A percentile compares a stretch with the other conserved stretches of the same genome.
Evolutionary conservation across 2,329 filamentous ascomycete species (phyloP).

Genomic region (Sarocladium oryzae): DNA sequence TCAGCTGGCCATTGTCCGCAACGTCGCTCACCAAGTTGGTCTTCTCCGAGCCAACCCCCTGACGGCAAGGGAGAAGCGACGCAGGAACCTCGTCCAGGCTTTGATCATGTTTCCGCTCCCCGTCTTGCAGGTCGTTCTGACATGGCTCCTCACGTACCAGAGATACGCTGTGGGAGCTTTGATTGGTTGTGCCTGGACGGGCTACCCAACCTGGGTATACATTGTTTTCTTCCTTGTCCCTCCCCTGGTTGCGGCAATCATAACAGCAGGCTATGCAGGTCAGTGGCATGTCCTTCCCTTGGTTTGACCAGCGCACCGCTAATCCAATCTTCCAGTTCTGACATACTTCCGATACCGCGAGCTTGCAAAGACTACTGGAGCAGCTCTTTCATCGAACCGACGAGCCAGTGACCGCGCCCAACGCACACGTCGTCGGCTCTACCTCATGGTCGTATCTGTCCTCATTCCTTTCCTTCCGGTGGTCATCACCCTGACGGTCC

Average conservation of each 20-base stretch:
- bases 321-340: slow-evolving; percentile 27
- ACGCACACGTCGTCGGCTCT: slow-evolving; percentile 45
- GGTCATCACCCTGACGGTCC: slow-evolving; percentile 30
- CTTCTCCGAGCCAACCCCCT: slow-evolving; percentile 34
- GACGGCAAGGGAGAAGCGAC: slow-evolving; percentile 33
- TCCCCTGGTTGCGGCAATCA: slow-evolving; percentile 34
- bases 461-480: slow-evolving; percentile 46
- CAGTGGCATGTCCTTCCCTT: slow-evolving; percentile 20
- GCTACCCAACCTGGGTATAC: slow-evolving; percentile 40
- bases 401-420: slow-evolving; percentile 35
- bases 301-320: not conserved
- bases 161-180: slow-evolving; percentile 45
- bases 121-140: slow-evolving; percentile 40
- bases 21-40: slow-evolving; percentile 44
- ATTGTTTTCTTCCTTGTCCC: slow-evolving; percentile 43
- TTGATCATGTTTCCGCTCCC: slow-evolving; percentile 50
- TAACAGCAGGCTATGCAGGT: slow-evolving; percentile 43
- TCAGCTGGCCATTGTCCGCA: slow-evolving; percentile 48
- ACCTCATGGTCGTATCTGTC: slow-evolving; percentile 47
- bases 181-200: slow-evolving; percentile 41
- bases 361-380: slow-evolving; percentile 34
- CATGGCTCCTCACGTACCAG: slow-evolving; percentile 39
- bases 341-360: slow-evolving; percentile 41
- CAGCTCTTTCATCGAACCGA: slow-evolving; percentile 34
- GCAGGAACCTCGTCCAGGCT: slow-evolving; percentile 39